Percentiles rank a stretch among this genome's conserved stretches.
phyloP scores from a whole-genome alignment of 2,329 filamentous ascomycete genomes.

The Lojkania enalia region DNA sequence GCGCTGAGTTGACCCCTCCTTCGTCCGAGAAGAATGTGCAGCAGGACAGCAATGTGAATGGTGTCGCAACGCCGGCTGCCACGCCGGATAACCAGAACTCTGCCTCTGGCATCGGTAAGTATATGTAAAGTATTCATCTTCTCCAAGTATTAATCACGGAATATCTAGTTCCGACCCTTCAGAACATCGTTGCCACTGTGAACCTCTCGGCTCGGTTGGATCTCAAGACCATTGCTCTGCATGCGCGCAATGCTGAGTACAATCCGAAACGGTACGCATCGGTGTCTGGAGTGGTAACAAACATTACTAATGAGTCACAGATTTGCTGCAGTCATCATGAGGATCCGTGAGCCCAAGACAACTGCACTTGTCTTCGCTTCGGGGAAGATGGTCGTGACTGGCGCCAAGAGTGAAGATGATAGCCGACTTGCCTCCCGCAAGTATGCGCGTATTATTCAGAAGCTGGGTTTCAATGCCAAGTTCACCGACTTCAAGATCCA shows the following conservation, averaged over 20 bases:
- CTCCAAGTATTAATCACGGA: slow-evolving; percentile 27
- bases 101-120: slow-evolving; percentile 85
- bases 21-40: slow-evolving; percentile 69
- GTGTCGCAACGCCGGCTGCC: slow-evolving; percentile 86
- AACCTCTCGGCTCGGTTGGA: slow-evolving; percentile 99
- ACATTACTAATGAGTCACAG: slow-evolving; percentile 69
- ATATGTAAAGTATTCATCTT: slow-evolving; percentile 20
- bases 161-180: slow-evolving; percentile 37
- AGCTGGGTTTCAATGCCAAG: slow-evolving; percentile 98
- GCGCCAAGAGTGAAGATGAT: slow-evolving; percentile 96
- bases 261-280: background rate
- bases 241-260: slow-evolving; percentile 98
- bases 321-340: slow-evolving; percentile 99
- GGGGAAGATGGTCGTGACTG: slow-evolving; percentile 99
- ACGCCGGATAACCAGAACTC: slow-evolving; percentile 78
- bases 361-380: slow-evolving; percentile 97
- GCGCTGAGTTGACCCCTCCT: slow-evolving; percentile 80
- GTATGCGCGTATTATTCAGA: slow-evolving; percentile 99
- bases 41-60: slow-evolving; percentile 59
- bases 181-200: slow-evolving; percentile 98
- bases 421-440: slow-evolving; percentile 96
- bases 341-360: slow-evolving; percentile 98
- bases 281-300: slow-evolving; percentile 53
- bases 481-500: slow-evolving; percentile 99
- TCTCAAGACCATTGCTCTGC: slow-evolving; percentile 97